Conservation (phyloP, 2,329 filamentous ascomycete species). For the Clarireedia monteithiana region DNA sequence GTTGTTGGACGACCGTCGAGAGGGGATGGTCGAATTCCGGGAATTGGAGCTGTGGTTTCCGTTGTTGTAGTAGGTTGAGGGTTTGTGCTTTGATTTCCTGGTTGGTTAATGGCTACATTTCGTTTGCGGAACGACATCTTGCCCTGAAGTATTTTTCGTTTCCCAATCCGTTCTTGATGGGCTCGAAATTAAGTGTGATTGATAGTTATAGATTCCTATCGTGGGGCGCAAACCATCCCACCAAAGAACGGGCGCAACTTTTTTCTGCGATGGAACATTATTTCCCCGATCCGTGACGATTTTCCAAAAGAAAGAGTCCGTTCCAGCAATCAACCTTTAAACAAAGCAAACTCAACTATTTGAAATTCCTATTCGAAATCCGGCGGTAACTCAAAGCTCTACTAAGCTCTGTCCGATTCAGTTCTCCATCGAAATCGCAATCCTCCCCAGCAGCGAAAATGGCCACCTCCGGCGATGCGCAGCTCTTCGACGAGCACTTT, state of each 20-base stretch:
- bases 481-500: conserved; percentile 92
- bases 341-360: neutral
- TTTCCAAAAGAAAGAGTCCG: neutral
- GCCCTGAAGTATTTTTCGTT: neutral
- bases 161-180: neutral
- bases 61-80: neutral
- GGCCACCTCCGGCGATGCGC: conserved; percentile 67
- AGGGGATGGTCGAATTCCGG: conserved; percentile 73
- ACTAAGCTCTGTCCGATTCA: too few relatives aligned
- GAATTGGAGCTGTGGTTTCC: conserved; percentile 26
- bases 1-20: conserved; percentile 81
- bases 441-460: conserved; percentile 64
- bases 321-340: neutral
- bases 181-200: neutral
- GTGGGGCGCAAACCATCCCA: neutral
- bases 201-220: neutral
- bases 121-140: conserved; percentile 62
- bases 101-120: conserved; percentile 46
- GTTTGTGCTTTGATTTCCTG: neutral
- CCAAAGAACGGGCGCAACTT: neutral
- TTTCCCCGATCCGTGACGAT: neutral
- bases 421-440: conserved; percentile 16
- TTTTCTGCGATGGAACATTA: neutral
- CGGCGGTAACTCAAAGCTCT: too few relatives aligned
- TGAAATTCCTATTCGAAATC: too few relatives aligned